Evolutionary conservation across 768 basidiomycete genomes (phyloP), one percentile per base, ranked within the genome.

Genomic region (Neoboletus subvelutipes): DNA sequence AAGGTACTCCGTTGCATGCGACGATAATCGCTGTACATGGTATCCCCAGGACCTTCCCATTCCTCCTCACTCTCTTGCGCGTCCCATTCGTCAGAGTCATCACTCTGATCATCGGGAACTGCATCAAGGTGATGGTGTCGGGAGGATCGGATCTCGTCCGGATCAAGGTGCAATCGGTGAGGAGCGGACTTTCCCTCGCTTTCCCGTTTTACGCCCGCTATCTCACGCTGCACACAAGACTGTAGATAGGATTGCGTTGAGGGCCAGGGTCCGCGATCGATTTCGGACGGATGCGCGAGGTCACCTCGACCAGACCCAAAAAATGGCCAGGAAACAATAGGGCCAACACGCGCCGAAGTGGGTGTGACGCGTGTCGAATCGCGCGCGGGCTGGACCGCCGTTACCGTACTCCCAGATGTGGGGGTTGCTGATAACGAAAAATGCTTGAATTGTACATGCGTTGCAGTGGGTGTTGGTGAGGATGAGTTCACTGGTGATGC

Each of bases 241-340:
- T 71, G 67, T 22, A 91, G 73, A 67, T 94, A 94, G 7, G 76
- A 76, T 31, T 73, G 70, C 3, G 84, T 80, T 5, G 79, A 78
- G 3, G 77, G 56, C 88, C 90, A 93, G 0, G 91, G 92, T 3
- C 91, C 90, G n/a, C 91, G 84, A 64, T 90, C 77, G 36, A 93
- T 77, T 61, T 91, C 88, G 22, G 77, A 73, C 4, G 85, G 85
- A 61, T 88, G 87, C 3, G 71, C 61, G 24, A 90, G 79, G 56
- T 89, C 86, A 33, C 91, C 91, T 40, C 92, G 80, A 60, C 87
- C 85, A 5, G 89, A 87, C 45, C 91, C 91, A 68, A 94, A 94
- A 78, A 93, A 94, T 1, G 91, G 88, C 91, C 92, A 94, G 4
- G 90, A 92, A 49, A 93, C 83, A 64, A 94, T 93, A 9, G 88